Percentiles rank a stretch among this genome's conserved stretches.
These are phyloP conservation scores for Neopestalotiopsis sp. DNA, from an alignment of 2,329 filamentous ascomycete genomes.

Conservation along the genomic window DNA sequence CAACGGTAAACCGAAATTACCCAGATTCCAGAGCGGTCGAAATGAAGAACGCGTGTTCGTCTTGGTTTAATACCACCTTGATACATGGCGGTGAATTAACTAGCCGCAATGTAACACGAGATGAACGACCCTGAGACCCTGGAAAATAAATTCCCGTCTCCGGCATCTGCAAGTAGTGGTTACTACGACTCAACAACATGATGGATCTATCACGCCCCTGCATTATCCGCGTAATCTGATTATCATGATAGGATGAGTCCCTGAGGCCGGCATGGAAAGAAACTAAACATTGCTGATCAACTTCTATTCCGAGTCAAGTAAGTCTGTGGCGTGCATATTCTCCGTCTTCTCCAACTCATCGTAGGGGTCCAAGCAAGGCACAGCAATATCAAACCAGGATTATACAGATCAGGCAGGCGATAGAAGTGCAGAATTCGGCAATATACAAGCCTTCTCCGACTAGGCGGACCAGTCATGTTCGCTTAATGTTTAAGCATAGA, in stretches of 20 bases:
- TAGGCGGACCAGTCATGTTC: conserved; percentile 2
- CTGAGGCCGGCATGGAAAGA: not conserved
- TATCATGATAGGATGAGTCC: not conserved
- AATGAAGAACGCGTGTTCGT: conserved; percentile 8
- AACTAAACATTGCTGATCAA: not conserved
- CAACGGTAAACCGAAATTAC: not conserved
- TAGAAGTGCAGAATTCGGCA: not conserved
- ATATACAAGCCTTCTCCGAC: not conserved
- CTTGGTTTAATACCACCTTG: not conserved
- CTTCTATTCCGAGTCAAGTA: not conserved
- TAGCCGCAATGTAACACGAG: not conserved
- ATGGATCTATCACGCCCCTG: not conserved
- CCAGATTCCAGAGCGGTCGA: not conserved
- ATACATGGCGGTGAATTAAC: conserved; percentile 2
- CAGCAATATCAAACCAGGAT: not conserved
- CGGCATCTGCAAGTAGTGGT: not conserved
- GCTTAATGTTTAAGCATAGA: not conserved
- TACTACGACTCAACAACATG: not conserved
- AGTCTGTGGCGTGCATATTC: not conserved
- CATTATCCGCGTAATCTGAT: not conserved
- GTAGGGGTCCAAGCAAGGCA: not conserved
- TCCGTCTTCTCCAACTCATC: not conserved
- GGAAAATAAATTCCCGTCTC: not conserved
- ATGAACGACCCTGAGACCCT: not conserved
- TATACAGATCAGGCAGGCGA: conserved; percentile 8